These are phyloP conservation scores for Vitis rupestris DNA, from an alignment of 164 flowering plant genomes.

Conservation along the genomic window DNA sequence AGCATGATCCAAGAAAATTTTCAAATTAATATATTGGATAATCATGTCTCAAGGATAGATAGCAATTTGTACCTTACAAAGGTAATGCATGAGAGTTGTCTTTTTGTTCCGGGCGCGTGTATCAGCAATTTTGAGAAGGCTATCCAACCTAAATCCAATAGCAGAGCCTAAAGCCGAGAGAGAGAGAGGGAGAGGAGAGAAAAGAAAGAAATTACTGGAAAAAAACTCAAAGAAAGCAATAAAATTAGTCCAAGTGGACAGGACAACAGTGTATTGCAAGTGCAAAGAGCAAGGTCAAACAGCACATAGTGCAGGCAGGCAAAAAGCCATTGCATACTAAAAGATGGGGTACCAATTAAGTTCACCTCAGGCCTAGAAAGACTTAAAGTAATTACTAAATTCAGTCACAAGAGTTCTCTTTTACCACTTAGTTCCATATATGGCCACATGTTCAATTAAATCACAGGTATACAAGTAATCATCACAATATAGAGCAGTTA, in stretches of 20 bases:
- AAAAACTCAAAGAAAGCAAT: neutral
- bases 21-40: neutral
- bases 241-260: neutral
- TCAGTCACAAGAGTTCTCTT: too few species aligned
- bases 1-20: neutral
- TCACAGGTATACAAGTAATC: too few species aligned
- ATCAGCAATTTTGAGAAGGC: constrained; percentile 66
- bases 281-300: neutral
- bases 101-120: constrained; percentile 60
- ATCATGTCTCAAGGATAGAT: neutral
- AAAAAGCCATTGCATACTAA: too few species aligned
- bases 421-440: too few species aligned
- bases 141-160: constrained; percentile 67
- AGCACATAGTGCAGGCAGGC: too few species aligned
- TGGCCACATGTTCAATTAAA: too few species aligned
- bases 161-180: constrained; percentile 47
- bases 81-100: constrained; percentile 80
- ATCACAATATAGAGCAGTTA: too few species aligned
- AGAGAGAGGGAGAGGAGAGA: neutral
- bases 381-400: too few species aligned
- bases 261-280: neutral
- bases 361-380: too few species aligned
- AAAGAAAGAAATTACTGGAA: neutral
- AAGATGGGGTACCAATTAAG: too few species aligned
- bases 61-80: constrained; percentile 53